Evolutionary conservation across 2,329 filamentous ascomycete genomes (phyloP).

Genomic region (Botrytis byssoidea): DNA sequence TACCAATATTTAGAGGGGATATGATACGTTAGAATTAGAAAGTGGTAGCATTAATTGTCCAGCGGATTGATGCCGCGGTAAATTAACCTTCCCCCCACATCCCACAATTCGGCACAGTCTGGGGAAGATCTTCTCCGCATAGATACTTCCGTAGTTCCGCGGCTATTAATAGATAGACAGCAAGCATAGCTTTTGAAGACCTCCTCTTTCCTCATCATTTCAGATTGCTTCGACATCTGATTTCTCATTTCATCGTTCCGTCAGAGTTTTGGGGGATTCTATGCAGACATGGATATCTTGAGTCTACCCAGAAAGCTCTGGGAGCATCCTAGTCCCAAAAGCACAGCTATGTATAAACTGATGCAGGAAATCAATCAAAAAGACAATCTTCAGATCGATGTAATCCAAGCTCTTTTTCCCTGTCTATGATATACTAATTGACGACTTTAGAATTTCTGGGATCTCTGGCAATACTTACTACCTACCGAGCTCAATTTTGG

Average conservation of each 20-base stretch:
- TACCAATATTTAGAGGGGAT: background rate
- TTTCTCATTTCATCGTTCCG: background rate
- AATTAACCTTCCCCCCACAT: background rate
- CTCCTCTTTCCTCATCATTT: background rate
- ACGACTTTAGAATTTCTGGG: constrained; percentile 57
- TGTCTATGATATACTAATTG: background rate
- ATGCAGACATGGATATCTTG: constrained; percentile 27
- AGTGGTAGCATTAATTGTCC: background rate
- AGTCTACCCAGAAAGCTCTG: constrained; percentile 60
- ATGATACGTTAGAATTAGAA: background rate
- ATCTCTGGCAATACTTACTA: constrained; percentile 68
- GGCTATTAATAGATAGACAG: background rate
- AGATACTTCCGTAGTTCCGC: background rate
- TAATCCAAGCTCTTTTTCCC: constrained; percentile 35
- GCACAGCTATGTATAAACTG: constrained; percentile 65
- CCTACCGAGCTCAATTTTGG: constrained; percentile 64
- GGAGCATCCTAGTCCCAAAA: constrained; percentile 62
- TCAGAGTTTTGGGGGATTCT: background rate
- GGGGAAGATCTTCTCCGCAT: background rate
- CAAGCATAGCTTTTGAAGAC: background rate
- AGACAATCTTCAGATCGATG: constrained; percentile 56
- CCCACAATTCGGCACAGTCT: background rate
- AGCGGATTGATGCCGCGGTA: background rate
- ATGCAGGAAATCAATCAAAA: constrained; percentile 63
- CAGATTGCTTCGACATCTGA: background rate